These are phyloP conservation scores for Pholiota molesta DNA, from an alignment of 768 basidiomycete species.

Conservation along the genomic window DNA sequence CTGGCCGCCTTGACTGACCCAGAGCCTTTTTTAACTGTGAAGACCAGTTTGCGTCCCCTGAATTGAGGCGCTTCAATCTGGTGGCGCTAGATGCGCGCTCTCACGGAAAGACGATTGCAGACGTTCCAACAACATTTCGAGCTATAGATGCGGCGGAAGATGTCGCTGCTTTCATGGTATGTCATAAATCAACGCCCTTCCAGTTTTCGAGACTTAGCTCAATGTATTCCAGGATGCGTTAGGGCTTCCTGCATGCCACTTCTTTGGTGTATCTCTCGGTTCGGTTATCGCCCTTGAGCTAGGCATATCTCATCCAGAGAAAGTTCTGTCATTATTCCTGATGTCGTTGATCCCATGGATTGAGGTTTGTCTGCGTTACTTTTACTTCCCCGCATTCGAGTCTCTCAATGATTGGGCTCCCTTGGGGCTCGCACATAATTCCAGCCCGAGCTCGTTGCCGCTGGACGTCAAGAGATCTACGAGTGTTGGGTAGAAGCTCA, in stretches of 20 bases:
- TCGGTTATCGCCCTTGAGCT: constrained; percentile 35
- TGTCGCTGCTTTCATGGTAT: not conserved
- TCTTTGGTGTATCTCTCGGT: constrained; percentile 41
- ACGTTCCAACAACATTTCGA: constrained; percentile 28
- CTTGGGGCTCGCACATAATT: too few relatives aligned
- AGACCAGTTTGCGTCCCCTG: constrained; percentile 36
- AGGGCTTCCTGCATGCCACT: constrained; percentile 37
- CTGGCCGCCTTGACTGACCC: not conserved
- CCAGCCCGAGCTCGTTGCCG: constrained; percentile 33
- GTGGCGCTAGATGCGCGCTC: constrained; percentile 35
- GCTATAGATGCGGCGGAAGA: constrained; percentile 36
- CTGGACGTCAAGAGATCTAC: constrained; percentile 38
- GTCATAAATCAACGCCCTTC: not conserved
- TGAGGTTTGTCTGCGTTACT: constrained; percentile 38
- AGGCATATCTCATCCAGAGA: constrained; percentile 35
- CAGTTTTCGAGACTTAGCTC: not conserved
- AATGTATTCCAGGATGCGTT: constrained; percentile 34
- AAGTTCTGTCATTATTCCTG: constrained; percentile 37
- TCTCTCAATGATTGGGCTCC: too few relatives aligned
- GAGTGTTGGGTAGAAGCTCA: constrained; percentile 32
- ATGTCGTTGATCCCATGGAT: constrained; percentile 36
- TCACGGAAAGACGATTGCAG: constrained; percentile 35
- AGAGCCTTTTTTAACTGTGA: not conserved
- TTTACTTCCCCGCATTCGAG: too few relatives aligned
- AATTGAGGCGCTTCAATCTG: constrained; percentile 40